Base-by-base conservation (phyloP, 2,329 filamentous ascomycete genomes). In the Venturia carpophila region DNA sequence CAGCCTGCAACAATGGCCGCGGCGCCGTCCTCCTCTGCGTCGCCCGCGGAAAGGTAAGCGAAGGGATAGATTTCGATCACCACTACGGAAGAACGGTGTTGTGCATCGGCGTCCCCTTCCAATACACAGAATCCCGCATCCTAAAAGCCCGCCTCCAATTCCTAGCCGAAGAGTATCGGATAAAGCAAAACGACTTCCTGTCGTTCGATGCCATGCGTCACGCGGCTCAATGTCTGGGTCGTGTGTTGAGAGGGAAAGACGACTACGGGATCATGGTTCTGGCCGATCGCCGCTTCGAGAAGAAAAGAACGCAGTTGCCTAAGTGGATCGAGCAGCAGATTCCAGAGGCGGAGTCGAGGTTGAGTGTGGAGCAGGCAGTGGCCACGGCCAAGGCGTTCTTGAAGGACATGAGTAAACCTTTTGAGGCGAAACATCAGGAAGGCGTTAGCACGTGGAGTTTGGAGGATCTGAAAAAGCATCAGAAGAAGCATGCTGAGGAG, bases 241-340 rank as follows among this genome's bases (percentile, higher is more conserved):
- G 94, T 73, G 94, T 99, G 55, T 80, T 99, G 68, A 84, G 94
- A 71, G 94, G 94, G 30, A 99, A 99, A 75, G 95, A 99, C 73
- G 94, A 99, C 76, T 99, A 99, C 75, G 94, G 94, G n/a, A 91
- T 99, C 80, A 99, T 99, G 94, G 93, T 99, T 5, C 82, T 99
- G 37, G 94, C 95, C 1, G 94, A 99, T 75, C 87, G 91, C 52
- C 86, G 94, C 21, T 99, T 97, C 76, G 88, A 91, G 74, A 95
- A 94, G 79, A 97, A 97, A 78, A 83, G 92, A 45, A 82, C 77
- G 3, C 95, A 99, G 77, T 81, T 99, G 37, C 94, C 94, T 13
- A 96, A 96, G 74, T 99, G 94, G 94, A 99, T 99, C 72, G 90
- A 88, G 68, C 89, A 95, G 73, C 92, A 89, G 3, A 82, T 99